phyloP scores from a whole-genome alignment of 192 early-diverging fungal genomes.

The Coemansia sp. region DNA sequence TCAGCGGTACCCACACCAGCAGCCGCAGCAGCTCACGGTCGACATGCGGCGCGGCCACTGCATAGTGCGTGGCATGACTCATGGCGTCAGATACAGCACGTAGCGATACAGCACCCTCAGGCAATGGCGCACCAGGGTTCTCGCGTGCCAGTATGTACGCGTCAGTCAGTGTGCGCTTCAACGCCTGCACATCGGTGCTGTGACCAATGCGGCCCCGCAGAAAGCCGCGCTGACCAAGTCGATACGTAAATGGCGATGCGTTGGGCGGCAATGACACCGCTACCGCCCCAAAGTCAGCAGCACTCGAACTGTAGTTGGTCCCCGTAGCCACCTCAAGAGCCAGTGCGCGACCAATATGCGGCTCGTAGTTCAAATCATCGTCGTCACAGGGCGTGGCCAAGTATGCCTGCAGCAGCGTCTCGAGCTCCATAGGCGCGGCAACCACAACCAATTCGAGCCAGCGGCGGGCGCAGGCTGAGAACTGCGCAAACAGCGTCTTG shows the following conservation, averaged over 20 bases:
- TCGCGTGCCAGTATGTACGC: conserved; percentile 31
- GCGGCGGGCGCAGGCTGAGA: conserved; percentile 62
- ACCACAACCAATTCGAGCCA: conserved; percentile 67
- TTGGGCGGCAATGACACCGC: conserved; percentile 27
- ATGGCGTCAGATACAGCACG: conserved; percentile 21
- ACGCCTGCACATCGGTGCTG: conserved; percentile 23
- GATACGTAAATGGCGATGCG: conserved; percentile 41
- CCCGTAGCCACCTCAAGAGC: conserved; percentile 62
- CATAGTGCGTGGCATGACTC: conserved; percentile 32
- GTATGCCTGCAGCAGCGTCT: conserved; percentile 68
- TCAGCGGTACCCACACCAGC: conserved; percentile 84
- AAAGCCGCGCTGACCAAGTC: conserved; percentile 37
- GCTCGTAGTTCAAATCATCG: conserved; percentile 56
- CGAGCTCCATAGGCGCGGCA: conserved; percentile 69
- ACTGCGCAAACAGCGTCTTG: conserved; percentile 61
- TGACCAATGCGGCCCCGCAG: conserved; percentile 35
- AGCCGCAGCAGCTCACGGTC: conserved; percentile 69
- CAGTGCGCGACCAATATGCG: conserved; percentile 71
- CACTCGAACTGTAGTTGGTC: conserved; percentile 21
- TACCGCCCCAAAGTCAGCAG: conserved; percentile 6
- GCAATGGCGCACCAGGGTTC: conserved; percentile 22
- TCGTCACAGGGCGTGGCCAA: conserved; percentile 60
- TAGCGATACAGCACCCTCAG: conserved; percentile 11
- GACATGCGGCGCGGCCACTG: conserved; percentile 12
- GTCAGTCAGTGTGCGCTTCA: conserved; percentile 36